Conservation (phyloP, 805 yeast species). For the Metschnikowia continentalis region DNA sequence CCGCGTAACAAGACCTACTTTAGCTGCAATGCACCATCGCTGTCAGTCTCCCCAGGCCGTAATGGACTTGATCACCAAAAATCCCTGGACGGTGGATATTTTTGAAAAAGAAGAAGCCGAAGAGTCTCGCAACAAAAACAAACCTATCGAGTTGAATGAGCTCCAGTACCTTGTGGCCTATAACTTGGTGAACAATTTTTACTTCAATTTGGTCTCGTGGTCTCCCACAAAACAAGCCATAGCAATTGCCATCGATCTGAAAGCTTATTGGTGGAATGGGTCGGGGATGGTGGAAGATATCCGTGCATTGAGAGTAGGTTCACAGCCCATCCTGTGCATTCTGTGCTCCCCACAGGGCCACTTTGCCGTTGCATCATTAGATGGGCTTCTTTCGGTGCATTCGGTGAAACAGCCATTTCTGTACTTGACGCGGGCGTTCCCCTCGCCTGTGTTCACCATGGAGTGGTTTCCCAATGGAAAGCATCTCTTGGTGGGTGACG, state of each 20-base stretch:
- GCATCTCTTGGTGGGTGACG: constrained; percentile 61
- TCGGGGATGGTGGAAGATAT: constrained; percentile 39
- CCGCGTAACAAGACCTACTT: constrained; percentile 1
- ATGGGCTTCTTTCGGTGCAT: constrained; percentile 48
- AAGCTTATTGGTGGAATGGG: constrained; percentile 63
- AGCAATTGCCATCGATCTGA: constrained; percentile 62
- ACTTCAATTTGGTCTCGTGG: constrained; percentile 75
- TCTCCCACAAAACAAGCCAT: constrained; percentile 45
- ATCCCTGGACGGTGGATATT: background rate
- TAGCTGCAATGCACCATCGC: background rate
- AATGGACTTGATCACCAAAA: background rate
- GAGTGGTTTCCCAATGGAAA: constrained; percentile 50
- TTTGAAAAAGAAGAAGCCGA: background rate
- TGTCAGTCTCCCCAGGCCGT: background rate
- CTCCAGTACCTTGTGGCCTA: constrained; percentile 17
- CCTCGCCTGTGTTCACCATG: constrained; percentile 46
- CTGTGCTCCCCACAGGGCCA: constrained; percentile 48
- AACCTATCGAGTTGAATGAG: constrained; percentile 10
- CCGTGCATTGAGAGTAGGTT: constrained; percentile 25
- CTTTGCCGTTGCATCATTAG: constrained; percentile 53
- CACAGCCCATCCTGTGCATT: constrained; percentile 46
- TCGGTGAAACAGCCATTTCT: constrained; percentile 25
- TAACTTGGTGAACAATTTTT: constrained; percentile 69
- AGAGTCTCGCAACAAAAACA: background rate
- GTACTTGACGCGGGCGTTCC: constrained; percentile 22